Evolutionary conservation across 805 yeast genomes (phyloP), one percentile per base, ranked within the genome.

Genomic region (Barnettozyma populi): DNA sequence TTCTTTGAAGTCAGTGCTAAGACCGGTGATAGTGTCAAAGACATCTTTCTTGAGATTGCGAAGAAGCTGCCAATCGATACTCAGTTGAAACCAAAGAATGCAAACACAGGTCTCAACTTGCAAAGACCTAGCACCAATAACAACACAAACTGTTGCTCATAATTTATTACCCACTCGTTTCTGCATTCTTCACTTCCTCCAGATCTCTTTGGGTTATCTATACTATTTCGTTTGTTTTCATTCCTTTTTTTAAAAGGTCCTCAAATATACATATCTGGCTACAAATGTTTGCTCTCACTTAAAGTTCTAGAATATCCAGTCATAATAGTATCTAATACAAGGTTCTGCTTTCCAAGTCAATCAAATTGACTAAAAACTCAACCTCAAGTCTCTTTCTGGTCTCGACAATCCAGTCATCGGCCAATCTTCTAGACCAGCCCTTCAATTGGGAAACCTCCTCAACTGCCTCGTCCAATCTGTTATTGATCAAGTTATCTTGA

Each of bases 391-490:
- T 85, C 72, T 82, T 84, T 74, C 97, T 82, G 42, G 94, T 89
- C 65, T 89, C 95, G 27, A 72, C 71, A 31, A 94, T 79, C 98
- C 98, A 94, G 64, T 89, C 97, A 57, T 81, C 80, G 35, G 97
- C 94, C 57, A 94, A 75, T 62, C 79, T 79, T 75, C 95, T 83
- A 34, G 94, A 79, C 96, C 96, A 88, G 36, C 98, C 98, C 68
- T 87, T 86, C 68, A 94, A 76, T 54, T 80, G 76, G 53, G 95
- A 84, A 46, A 85, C 94, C 67, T 90, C 97, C 63, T 90, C 96
- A 24, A 94, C 95, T 14, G 99, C 99, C 51, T 77, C 77, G 62
- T 85, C 89, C 57, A 94, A 76, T 52, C 86, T 81, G 49, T 92
- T 90, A 59, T 84, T 79, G 41, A 78, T 71, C 62, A 92, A 73